A percentile compares a stretch with the other conserved stretches of the same genome.
These are phyloP conservation scores for Sextonia rubra DNA, from an alignment of 164 flowering plant species.

Conservation along the genomic window DNA sequence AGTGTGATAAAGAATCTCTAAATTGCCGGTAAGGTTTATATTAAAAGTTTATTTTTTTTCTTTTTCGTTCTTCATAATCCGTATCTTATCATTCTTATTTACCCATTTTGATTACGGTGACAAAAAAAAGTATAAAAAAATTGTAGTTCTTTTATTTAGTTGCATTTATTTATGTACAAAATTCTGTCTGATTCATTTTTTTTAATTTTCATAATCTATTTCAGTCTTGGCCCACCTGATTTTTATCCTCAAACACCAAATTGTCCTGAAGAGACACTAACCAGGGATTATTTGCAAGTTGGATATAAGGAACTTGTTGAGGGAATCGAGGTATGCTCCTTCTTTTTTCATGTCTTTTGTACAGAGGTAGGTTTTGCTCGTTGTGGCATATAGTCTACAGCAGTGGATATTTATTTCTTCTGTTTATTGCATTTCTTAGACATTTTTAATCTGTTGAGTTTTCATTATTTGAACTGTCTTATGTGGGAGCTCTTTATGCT, in stretches of 20 bases:
- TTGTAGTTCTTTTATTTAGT: not conserved
- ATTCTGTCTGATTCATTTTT: not conserved
- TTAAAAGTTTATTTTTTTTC: not conserved
- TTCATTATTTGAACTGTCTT: no score
- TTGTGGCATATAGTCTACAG: not conserved
- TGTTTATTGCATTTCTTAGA: conserved; percentile 1
- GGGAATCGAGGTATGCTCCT: conserved; percentile 77
- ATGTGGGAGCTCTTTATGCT: no score
- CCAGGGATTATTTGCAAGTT: conserved; percentile 69
- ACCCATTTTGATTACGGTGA: not conserved
- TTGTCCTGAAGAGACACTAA: conserved; percentile 94
- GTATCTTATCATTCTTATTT: no score
- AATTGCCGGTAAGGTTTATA: conserved; percentile 55
- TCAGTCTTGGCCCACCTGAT: conserved; percentile 94
- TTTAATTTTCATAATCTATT: no score
- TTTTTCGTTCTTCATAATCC: not conserved
- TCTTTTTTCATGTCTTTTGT: not conserved
- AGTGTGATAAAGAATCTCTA: conserved; percentile 81
- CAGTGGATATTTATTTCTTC: not conserved
- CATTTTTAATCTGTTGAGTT: not conserved
- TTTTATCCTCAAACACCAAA: conserved; percentile 73
- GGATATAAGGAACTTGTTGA: conserved; percentile 94
- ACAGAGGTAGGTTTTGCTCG: not conserved
- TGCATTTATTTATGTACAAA: not conserved
- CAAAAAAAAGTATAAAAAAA: not conserved